These are phyloP conservation scores for Leccinum barrowsii DNA, from an alignment of 768 basidiomycete genomes.

Conservation along the genomic window DNA sequence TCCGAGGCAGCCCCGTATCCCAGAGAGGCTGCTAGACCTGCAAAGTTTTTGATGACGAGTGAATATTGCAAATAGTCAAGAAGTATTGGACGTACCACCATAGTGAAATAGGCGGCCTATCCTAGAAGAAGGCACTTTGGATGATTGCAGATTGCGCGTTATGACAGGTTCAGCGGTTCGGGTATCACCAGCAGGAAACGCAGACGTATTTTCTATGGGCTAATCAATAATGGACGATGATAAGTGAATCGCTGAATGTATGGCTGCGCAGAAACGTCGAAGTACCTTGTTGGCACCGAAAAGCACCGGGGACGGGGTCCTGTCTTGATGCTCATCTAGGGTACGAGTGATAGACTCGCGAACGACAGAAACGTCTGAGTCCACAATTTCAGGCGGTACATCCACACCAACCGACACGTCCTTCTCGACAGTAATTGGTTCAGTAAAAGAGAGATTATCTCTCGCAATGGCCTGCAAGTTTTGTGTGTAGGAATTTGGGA, in stretches of 20 bases:
- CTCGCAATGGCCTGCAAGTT: background rate
- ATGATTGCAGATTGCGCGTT: conserved; percentile 60
- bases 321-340: background rate
- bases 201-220: background rate
- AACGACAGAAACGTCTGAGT: background rate
- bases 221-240: conserved; percentile 1
- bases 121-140: conserved; percentile 86
- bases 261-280: background rate
- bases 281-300: background rate
- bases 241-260: background rate
- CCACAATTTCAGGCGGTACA: background rate
- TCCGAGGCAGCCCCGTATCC: conserved; percentile 89
- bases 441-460: background rate
- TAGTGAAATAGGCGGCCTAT: conserved; percentile 92
- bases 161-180: background rate
- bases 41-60: background rate
- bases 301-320: background rate
- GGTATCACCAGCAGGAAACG: background rate
- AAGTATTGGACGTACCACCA: conserved; percentile 55
- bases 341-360: background rate
- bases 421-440: background rate
- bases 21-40: conserved; percentile 88
- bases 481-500: conserved; percentile 1
- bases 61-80: background rate
- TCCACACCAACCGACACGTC: background rate